These are phyloP conservation scores for Aspergillus sp. DNA, from an alignment of 2,329 filamentous ascomycete genomes.

Conservation along the genomic window DNA sequence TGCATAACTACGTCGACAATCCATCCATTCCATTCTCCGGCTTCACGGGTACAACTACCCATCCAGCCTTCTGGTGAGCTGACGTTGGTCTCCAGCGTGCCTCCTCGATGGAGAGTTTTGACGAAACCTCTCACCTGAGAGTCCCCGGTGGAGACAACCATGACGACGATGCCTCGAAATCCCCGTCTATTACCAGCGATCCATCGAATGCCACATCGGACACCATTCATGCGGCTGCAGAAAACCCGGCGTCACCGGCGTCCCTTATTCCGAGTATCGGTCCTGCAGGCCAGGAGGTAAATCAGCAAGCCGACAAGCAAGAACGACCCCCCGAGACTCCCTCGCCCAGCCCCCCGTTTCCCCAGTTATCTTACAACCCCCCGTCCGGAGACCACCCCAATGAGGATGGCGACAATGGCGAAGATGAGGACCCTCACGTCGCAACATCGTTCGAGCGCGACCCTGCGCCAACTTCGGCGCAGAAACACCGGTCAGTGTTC, in stretches of 20 bases:
- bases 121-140: neutral
- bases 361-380: constrained; percentile 21
- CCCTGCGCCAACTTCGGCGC: constrained; percentile 28
- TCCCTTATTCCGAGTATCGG: constrained; percentile 6
- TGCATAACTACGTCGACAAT: too few relatives aligned
- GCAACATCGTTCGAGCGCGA: constrained; percentile 38
- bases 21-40: too few relatives aligned
- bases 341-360: constrained; percentile 16
- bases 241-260: constrained; percentile 8
- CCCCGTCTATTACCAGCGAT: constrained; percentile 9
- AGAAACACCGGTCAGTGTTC: constrained; percentile 27
- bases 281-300: constrained; percentile 8
- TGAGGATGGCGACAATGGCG: constrained; percentile 27
- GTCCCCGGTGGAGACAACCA: neutral
- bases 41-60: too few relatives aligned
- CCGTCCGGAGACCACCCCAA: constrained; percentile 21
- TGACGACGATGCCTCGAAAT: constrained; percentile 12
- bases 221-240: constrained; percentile 3
- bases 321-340: constrained; percentile 10
- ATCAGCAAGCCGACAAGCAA: constrained; percentile 8
- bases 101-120: neutral
- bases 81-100: too few relatives aligned
- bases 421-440: constrained; percentile 36
- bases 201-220: constrained; percentile 8
- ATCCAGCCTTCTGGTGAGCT: too few relatives aligned